A percentile compares a stretch with the other conserved stretches of the same genome.
Evolutionary conservation across 106 monocot species (phyloP).

Genomic region (Allium fistulosum): DNA sequence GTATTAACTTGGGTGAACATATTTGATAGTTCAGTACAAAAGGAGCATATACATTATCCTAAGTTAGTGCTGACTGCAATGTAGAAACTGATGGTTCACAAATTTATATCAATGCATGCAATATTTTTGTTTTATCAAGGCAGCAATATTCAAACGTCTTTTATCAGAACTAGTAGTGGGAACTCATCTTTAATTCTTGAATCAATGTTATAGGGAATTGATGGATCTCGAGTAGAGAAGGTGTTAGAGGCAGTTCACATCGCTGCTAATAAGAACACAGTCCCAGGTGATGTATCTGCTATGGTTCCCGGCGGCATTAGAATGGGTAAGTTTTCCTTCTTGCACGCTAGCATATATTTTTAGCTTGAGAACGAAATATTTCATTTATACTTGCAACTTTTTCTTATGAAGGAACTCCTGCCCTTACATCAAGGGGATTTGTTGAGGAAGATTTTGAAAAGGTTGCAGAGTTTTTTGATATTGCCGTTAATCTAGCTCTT

Average conservation of each 20-base stretch:
- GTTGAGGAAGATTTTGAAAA: constrained; percentile 85
- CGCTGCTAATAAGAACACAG: constrained; percentile 96
- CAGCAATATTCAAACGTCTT: too few relatives aligned
- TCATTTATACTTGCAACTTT: background rate
- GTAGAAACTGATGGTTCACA: too few relatives aligned
- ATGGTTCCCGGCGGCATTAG: constrained; percentile 99
- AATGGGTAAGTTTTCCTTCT: constrained; percentile 50
- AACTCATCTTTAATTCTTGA: background rate
- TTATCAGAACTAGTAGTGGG: too few relatives aligned
- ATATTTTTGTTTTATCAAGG: too few relatives aligned
- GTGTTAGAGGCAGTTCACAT: constrained; percentile 90
- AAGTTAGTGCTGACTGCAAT: too few relatives aligned
- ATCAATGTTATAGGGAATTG: constrained; percentile 54
- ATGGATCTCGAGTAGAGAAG: constrained; percentile 97
- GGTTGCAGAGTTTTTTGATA: constrained; percentile 90
- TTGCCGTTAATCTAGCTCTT: constrained; percentile 65
- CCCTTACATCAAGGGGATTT: constrained; percentile 94
- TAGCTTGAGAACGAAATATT: background rate
- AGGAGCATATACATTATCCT: too few relatives aligned
- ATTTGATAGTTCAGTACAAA: too few relatives aligned
- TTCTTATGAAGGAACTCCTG: constrained; percentile 76
- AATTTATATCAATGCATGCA: too few relatives aligned
- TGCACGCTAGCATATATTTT: background rate
- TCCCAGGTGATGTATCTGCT: constrained; percentile 96
- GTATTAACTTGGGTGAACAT: too few relatives aligned